Percentiles rank a stretch among this genome's conserved stretches.
Evolutionary conservation across 176 grass and related monocot genomes (phyloP).

Genomic region (Melocanna baccifera): DNA sequence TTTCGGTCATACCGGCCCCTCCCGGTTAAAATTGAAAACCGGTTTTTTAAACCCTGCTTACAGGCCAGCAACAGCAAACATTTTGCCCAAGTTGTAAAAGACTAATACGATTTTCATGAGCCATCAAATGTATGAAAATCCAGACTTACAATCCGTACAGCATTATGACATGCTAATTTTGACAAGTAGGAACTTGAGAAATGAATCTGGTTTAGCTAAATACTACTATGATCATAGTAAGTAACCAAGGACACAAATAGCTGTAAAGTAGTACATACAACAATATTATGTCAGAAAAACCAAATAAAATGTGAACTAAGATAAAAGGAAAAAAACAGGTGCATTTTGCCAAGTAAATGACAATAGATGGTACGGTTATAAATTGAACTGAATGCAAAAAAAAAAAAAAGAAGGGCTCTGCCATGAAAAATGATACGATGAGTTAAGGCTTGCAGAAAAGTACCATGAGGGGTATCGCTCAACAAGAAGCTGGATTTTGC

Average conservation of each 20-base stretch:
- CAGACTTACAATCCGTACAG: neutral
- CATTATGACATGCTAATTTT: neutral
- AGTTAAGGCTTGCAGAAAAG: constrained; percentile 4
- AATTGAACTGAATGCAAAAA: neutral
- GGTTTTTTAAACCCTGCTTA: too few relatives aligned
- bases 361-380: neutral
- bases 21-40: too few relatives aligned
- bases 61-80: neutral
- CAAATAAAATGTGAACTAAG: neutral
- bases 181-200: neutral
- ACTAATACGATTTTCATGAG: neutral
- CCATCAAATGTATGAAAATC: neutral
- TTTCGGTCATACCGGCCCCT: too few relatives aligned
- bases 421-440: neutral
- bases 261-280: neutral
- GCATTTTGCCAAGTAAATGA: neutral
- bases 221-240: neutral
- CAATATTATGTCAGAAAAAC: neutral
- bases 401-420: neutral
- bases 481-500: constrained; percentile 95
- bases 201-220: neutral
- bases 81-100: neutral
- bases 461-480: constrained; percentile 90
- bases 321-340: neutral
- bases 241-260: neutral